Conservation (phyloP, 192 early-diverging fungal genomes). For the Backusella luteola region DNA sequence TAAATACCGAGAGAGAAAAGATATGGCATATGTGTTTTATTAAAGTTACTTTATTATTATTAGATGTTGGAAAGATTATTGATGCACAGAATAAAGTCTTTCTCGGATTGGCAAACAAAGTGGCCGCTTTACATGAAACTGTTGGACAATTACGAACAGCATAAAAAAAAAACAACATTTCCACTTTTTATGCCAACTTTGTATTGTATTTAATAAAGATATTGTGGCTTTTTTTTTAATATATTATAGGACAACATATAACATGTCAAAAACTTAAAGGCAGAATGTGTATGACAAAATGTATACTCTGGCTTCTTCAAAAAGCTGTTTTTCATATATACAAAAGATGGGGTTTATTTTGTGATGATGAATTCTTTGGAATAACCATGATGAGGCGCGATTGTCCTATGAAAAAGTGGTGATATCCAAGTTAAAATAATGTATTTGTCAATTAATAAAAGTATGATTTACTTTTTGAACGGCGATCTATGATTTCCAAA, state of each 20-base stretch:
- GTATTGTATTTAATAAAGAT: too few relatives aligned
- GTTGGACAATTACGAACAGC: not conserved
- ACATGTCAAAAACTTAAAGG: not conserved
- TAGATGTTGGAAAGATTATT: slow-evolving; percentile 30
- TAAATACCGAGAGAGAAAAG: not conserved
- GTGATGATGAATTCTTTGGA: slow-evolving; percentile 15
- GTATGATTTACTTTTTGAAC: slow-evolving; percentile 17
- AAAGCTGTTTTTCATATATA: not conserved
- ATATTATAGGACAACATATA: too few relatives aligned
- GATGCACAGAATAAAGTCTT: slow-evolving; percentile 28
- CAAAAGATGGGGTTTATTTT: not conserved
- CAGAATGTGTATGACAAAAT: not conserved
- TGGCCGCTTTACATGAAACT: slow-evolving; percentile 20
- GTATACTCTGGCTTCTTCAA: not conserved
- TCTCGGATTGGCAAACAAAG: slow-evolving; percentile 14
- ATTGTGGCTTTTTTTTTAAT: too few relatives aligned
- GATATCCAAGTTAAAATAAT: too few relatives aligned
- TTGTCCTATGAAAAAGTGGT: not conserved
- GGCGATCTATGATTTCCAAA: slow-evolving; percentile 21
- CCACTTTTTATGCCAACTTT: too few relatives aligned
- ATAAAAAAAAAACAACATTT: not conserved
- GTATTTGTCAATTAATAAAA: not conserved
- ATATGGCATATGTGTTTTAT: not conserved
- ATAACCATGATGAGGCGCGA: slow-evolving; percentile 16
- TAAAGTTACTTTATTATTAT: not conserved